Evolutionary conservation across 805 yeast species (phyloP).

Genomic region (Blastobotrys attinorum): DNA sequence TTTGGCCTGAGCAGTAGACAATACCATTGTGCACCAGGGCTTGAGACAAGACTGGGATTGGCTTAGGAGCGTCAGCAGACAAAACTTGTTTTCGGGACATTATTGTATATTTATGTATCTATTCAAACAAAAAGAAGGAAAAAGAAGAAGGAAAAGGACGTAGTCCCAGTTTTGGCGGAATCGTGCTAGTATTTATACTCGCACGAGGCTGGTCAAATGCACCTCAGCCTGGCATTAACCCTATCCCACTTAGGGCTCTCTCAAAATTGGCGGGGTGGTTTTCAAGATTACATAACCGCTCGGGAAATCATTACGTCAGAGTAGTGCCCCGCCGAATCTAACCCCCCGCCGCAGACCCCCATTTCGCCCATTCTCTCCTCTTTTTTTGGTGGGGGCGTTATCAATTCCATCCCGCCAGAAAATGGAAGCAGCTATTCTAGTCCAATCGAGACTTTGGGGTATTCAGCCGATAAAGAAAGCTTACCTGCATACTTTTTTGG

Average conservation of each 20-base stretch:
- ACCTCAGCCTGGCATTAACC: neutral
- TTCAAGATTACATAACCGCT: no score
- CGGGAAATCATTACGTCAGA: no score
- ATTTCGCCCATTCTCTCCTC: no score
- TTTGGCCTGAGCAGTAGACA: slow-evolving; percentile 79
- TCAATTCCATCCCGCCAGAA: no score
- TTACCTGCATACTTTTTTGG: no score
- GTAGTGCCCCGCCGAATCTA: no score
- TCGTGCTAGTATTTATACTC: neutral
- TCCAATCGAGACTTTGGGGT: no score
- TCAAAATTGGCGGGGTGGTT: neutral
- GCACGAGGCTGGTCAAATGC: neutral
- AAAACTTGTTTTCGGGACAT: slow-evolving; percentile 29
- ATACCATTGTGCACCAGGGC: slow-evolving; percentile 70
- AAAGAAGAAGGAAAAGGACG: no score
- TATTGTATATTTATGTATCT: neutral
- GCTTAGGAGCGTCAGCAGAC: slow-evolving; percentile 74
- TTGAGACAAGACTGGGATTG: slow-evolving; percentile 85
- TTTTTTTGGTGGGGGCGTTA: no score
- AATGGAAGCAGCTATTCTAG: no score
- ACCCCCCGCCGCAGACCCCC: no score
- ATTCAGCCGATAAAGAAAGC: no score
- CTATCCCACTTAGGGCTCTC: neutral
- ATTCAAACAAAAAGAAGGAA: neutral
- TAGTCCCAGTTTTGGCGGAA: neutral